A percentile compares a stretch with the other conserved stretches of the same genome.
phyloP scores from a whole-genome alignment of 1,139 yeast genomes.

The Geotrichum fermentans region DNA sequence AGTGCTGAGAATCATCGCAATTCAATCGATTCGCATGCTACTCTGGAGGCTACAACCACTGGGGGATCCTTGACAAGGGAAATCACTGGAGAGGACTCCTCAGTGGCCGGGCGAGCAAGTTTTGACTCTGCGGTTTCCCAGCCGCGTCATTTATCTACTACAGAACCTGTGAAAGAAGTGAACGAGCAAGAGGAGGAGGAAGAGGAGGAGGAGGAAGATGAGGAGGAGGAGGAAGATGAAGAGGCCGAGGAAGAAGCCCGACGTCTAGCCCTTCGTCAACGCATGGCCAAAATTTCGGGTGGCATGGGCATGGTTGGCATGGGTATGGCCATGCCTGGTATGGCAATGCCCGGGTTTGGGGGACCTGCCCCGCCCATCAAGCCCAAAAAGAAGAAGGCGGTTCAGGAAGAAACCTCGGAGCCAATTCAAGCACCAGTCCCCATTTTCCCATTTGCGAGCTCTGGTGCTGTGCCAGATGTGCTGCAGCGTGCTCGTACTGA shows the following conservation, averaged over 20 bases:
- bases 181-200: conserved; percentile 42
- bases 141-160: background rate
- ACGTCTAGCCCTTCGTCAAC: conserved; percentile 73
- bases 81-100: background rate
- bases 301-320: conserved; percentile 71
- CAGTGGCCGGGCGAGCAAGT: background rate
- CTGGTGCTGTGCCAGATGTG: conserved; percentile 22
- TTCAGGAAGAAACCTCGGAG: conserved; percentile 23
- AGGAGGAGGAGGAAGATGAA: conserved; percentile 46
- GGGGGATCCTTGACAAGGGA: conserved; percentile 9
- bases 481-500: conserved; percentile 11
- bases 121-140: background rate
- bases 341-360: conserved; percentile 18
- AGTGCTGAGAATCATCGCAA: background rate
- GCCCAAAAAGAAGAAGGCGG: conserved; percentile 28
- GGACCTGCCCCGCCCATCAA: conserved; percentile 15
- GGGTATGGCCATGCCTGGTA: conserved; percentile 31
- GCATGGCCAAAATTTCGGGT: conserved; percentile 94
- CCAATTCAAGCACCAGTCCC: conserved; percentile 43
- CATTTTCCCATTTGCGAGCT: conserved; percentile 47
- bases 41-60: conserved; percentile 3
- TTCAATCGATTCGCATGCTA: background rate
- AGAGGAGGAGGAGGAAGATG: conserved; percentile 37
- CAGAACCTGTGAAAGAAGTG: conserved; percentile 27
- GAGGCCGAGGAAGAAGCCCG: conserved; percentile 75